Percentiles rank a stretch among this genome's conserved stretches.
Evolutionary conservation across 2,329 filamentous ascomycete genomes (phyloP).

Genomic region (Alternaria atra): DNA sequence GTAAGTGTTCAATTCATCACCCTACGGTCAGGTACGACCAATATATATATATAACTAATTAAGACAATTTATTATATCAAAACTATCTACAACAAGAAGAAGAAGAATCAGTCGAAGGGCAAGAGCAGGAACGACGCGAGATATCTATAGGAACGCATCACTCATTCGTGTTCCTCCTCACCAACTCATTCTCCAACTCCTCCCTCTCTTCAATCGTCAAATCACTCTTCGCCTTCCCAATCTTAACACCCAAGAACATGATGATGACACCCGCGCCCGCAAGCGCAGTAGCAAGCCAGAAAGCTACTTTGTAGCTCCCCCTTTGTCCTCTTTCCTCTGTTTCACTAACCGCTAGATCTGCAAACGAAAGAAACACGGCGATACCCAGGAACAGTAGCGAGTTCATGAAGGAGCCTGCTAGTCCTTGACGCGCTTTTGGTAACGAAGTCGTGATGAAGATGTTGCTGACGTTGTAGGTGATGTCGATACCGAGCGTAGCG

Average conservation of each 20-base stretch:
- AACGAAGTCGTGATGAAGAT: slow-evolving; percentile 50
- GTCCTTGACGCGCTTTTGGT: slow-evolving; percentile 46
- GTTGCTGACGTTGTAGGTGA: slow-evolving; percentile 51
- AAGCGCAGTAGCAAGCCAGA: slow-evolving; percentile 48
- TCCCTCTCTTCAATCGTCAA: slow-evolving; percentile 45
- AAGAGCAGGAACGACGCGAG: not conserved
- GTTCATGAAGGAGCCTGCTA: slow-evolving; percentile 50
- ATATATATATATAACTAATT: not conserved
- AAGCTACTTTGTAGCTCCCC: slow-evolving; percentile 49
- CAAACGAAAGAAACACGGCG: slow-evolving; percentile 47
- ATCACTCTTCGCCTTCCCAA: slow-evolving; percentile 49
- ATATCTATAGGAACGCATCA: not conserved
- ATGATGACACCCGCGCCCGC: slow-evolving; percentile 42
- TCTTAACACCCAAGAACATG: slow-evolving; percentile 49
- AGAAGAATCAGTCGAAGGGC: not conserved
- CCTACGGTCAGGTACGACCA: no score
- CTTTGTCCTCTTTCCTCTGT: slow-evolving; percentile 41
- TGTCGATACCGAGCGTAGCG: slow-evolving; percentile 49
- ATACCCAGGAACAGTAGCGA: slow-evolving; percentile 50
- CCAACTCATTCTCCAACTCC: slow-evolving; percentile 43
- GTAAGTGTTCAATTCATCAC: no score
- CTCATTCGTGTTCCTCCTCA: slow-evolving; percentile 22
- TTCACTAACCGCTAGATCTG: slow-evolving; percentile 47
- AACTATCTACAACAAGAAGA: not conserved
- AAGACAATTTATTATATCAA: not conserved